Evolutionary conservation across 148 eudicot genomes (phyloP).

Genomic region (Dysphania ambrosioides): DNA sequence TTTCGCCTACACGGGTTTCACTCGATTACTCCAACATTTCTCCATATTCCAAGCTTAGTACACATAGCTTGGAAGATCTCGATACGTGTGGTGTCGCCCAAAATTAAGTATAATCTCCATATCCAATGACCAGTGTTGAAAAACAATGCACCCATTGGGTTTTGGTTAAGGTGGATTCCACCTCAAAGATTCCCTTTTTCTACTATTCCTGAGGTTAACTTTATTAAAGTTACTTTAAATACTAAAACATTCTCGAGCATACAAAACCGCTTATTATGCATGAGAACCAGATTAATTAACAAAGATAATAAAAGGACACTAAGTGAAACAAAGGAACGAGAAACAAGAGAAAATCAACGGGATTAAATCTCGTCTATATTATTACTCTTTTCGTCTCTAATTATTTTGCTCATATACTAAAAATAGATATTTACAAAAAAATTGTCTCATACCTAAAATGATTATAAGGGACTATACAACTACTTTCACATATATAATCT

Average conservation of each 20-base stretch:
- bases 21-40: neutral
- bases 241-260: slow-evolving; percentile 7
- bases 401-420: too few relatives aligned
- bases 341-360: neutral
- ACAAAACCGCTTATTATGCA: slow-evolving; percentile 13
- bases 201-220: neutral
- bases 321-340: neutral
- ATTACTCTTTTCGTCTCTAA: too few relatives aligned
- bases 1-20: neutral
- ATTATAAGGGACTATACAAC: too few relatives aligned
- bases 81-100: neutral
- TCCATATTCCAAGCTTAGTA: neutral
- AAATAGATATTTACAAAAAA: too few relatives aligned
- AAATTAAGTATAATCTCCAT: neutral
- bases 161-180: slow-evolving; percentile 15
- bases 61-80: slow-evolving; percentile 8
- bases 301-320: neutral
- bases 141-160: neutral
- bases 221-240: slow-evolving; percentile 13
- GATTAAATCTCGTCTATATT: neutral
- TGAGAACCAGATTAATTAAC: slow-evolving; percentile 3
- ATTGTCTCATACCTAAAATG: too few relatives aligned
- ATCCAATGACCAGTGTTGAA: neutral
- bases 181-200: slow-evolving; percentile 14
- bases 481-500: too few relatives aligned